A percentile compares a stretch with the other conserved stretches of the same genome.
Evolutionary conservation across 2,329 filamentous ascomycete species (phyloP).

Genomic region (Magnaporthales sp.): DNA sequence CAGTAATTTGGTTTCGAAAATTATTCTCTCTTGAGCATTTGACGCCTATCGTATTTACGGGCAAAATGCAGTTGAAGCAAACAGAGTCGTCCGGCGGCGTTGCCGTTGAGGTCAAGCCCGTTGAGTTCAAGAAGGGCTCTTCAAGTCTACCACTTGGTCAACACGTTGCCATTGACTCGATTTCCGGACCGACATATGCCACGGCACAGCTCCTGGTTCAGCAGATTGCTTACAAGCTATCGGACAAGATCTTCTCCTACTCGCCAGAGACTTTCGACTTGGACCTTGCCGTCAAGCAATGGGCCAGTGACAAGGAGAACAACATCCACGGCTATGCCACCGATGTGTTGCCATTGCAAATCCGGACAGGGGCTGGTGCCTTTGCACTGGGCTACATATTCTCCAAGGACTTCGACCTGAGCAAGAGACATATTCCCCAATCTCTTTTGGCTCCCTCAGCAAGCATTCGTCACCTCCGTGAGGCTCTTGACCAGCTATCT

Average conservation of each 20-base stretch:
- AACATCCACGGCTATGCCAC: slow-evolving; percentile 81
- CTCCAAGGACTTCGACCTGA: slow-evolving; percentile 89
- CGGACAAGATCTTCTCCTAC: slow-evolving; percentile 96
- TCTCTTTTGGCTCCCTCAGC: slow-evolving; percentile 80
- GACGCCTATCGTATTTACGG: not conserved
- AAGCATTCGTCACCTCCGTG: slow-evolving; percentile 69
- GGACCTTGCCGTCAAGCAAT: slow-evolving; percentile 72
- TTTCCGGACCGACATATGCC: slow-evolving; percentile 83
- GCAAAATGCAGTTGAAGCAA: slow-evolving; percentile 14
- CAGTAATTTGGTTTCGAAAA: not conserved
- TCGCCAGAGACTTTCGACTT: slow-evolving; percentile 90
- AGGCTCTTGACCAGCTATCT: slow-evolving; percentile 83
- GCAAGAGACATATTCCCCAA: slow-evolving; percentile 87
- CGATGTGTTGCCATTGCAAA: slow-evolving; percentile 72
- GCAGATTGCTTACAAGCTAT: slow-evolving; percentile 90
- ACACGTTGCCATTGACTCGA: slow-evolving; percentile 44
- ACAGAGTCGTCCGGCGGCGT: slow-evolving; percentile 14
- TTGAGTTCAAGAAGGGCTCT: slow-evolving; percentile 31
- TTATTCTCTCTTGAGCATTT: not conserved
- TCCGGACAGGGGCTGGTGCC: slow-evolving; percentile 77
- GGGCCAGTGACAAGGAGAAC: slow-evolving; percentile 59
- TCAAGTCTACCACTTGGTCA: slow-evolving; percentile 50
- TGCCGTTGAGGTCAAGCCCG: slow-evolving; percentile 3
- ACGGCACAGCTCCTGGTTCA: slow-evolving; percentile 91
- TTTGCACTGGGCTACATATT: slow-evolving; percentile 96